A percentile compares a stretch with the other conserved stretches of the same genome.
phyloP scores from a whole-genome alignment of 2,329 filamentous ascomycete species.

The Colletotrichum costaricense region DNA sequence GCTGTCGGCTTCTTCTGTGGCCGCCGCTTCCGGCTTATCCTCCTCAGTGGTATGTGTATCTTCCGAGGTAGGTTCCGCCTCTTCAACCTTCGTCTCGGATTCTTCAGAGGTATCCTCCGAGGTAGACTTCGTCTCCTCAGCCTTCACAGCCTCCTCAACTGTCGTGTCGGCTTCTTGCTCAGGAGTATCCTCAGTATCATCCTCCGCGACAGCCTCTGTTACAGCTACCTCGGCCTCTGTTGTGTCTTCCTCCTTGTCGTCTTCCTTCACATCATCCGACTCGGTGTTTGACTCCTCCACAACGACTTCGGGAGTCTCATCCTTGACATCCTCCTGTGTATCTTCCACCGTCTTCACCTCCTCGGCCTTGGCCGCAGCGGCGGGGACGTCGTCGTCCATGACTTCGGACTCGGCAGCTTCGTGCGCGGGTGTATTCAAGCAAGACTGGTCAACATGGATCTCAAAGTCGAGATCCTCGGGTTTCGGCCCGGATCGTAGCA shows the following conservation, averaged over 20 bases:
- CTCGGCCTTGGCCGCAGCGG: constrained; percentile 26
- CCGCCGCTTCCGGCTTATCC: neutral
- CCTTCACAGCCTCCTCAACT: neutral
- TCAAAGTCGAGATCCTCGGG: constrained; percentile 55
- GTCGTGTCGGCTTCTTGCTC: neutral
- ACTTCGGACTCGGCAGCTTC: constrained; percentile 38
- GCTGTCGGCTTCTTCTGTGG: neutral
- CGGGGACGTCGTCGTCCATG: constrained; percentile 37
- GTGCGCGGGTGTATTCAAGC: constrained; percentile 54
- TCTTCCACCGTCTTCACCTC: constrained; percentile 33
- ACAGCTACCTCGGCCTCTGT: neutral
- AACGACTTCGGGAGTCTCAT: neutral
- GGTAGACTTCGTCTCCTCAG: neutral
- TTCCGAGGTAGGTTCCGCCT: neutral
- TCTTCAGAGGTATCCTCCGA: neutral
- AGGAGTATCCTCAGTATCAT: neutral
- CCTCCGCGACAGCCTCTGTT: neutral
- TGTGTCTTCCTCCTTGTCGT: neutral
- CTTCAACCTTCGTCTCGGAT: neutral
- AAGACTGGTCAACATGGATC: constrained; percentile 61
- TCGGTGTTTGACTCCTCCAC: neutral
- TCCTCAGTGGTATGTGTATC: neutral
- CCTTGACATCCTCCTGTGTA: neutral
- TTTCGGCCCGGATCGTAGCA: constrained; percentile 34
- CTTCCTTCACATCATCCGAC: neutral